These are phyloP conservation scores for Pythium myriotylum DNA, from an alignment of 352 stramenopile genomes.

Conservation along the genomic window DNA sequence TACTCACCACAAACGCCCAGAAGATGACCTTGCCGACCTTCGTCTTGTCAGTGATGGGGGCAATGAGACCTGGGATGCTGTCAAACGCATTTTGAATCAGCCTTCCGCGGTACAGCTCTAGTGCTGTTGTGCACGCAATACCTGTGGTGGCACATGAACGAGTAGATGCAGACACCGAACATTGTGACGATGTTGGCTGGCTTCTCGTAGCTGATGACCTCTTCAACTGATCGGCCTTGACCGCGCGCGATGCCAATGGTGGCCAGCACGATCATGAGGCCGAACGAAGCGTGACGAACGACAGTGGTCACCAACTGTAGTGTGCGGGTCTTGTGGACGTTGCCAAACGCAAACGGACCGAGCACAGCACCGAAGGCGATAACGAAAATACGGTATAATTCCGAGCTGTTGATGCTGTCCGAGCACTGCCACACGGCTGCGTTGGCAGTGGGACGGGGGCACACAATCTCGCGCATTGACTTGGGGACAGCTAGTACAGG, in stretches of 20 bases:
- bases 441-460: conserved; percentile 54
- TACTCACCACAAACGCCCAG: conserved; percentile 65
- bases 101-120: background rate
- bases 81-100: background rate
- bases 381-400: conserved; percentile 86
- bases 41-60: conserved; percentile 81
- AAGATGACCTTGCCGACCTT: conserved; percentile 68
- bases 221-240: conserved; percentile 55
- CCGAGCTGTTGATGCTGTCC: conserved; percentile 66
- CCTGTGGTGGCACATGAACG: conserved; percentile 92
- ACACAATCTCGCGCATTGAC: conserved; percentile 84
- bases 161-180: conserved; percentile 90
- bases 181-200: conserved; percentile 75
- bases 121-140: conserved; percentile 14
- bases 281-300: conserved; percentile 85
- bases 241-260: conserved; percentile 67
- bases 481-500: conserved; percentile 76
- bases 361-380: conserved; percentile 72
- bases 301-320: conserved; percentile 81
- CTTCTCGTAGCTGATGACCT: conserved; percentile 78
- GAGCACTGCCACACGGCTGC: conserved; percentile 71
- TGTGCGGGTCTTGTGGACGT: conserved; percentile 83
- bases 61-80: conserved; percentile 82
- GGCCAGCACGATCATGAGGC: conserved; percentile 82
- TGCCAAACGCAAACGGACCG: conserved; percentile 75